Base-by-base conservation (phyloP, 805 yeast genomes). In the Myxozyma monticola region DNA sequence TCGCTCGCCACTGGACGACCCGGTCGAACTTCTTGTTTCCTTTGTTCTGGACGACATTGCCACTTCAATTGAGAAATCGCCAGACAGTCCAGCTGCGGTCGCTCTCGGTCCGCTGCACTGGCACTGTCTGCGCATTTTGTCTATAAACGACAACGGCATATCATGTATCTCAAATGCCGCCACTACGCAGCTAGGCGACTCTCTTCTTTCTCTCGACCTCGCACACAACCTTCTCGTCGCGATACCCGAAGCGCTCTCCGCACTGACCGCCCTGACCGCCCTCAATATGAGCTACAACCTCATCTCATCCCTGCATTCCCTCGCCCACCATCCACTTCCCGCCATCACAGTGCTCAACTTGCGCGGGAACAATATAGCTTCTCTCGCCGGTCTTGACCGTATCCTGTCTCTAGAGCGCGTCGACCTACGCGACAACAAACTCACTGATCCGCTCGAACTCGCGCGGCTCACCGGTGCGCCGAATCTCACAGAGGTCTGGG, bases 271-370 rank as follows among this genome's bases (percentile, higher is more conserved):
- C 51, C 74, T 88, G 54, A 78, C 80, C 62, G 72, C 84, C 41
- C 71, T 81, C 47, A 81, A 79, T 44, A 62, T 81, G 42, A 80
- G 87, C 8, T 85, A 84, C 66, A 84, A 83, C 59, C 81, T 83
- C 2, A 47, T 61, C 3, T 44, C 51, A 9, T 46, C 56, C 12
- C 34, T 51, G 21, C 49, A 58, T 21, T 56, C 54, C 7, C 51
- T 60, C 14, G 41, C 54, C 9, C 49, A 51, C 26, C 46, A 42
- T n/a, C 53, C 59, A 6, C 43, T 60, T 6, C 54, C 61, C 10
- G 50, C 52, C 14, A 36, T 61, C 22, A 46, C 59, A 7, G 51
- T 41, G 4, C 44, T 61, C n/a, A 56, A 56, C 36, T 45, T 61
- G 9, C 58, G 64, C 3, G 62, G 61, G 24, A 61, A 61, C 37